These are phyloP conservation scores for Piper betle DNA, from an alignment of 164 flowering plant species.

Conservation along the genomic window DNA sequence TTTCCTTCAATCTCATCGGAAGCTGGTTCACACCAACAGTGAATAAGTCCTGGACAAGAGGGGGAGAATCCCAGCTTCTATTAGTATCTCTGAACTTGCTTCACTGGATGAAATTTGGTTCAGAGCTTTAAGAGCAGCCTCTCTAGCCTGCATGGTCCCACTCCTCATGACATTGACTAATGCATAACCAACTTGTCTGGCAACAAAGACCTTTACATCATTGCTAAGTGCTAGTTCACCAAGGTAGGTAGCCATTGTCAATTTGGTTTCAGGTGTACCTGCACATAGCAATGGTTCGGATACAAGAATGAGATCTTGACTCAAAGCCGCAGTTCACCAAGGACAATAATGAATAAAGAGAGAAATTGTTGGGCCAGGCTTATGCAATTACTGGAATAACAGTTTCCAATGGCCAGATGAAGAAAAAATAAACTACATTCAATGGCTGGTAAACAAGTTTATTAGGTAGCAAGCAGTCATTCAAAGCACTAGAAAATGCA, in stretches of 20 bases:
- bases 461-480: too few species aligned
- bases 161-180: conserved; percentile 61
- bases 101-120: conserved; percentile 84
- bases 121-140: conserved; percentile 78
- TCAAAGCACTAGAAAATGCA: too few species aligned
- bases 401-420: too few species aligned
- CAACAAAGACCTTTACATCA: conserved; percentile 76
- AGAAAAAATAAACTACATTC: too few species aligned
- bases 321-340: too few species aligned
- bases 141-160: conserved; percentile 53
- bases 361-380: too few species aligned
- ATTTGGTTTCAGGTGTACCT: conserved; percentile 75
- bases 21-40: conserved; percentile 64
- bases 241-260: conserved; percentile 71
- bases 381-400: too few species aligned
- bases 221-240: conserved; percentile 74
- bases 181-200: conserved; percentile 59
- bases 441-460: too few species aligned
- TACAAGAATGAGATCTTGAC: too few species aligned
- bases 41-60: conserved; percentile 79
- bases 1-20: conserved; percentile 79
- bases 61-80: conserved; percentile 85
- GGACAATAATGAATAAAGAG: too few species aligned
- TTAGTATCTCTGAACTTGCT: conserved; percentile 56
- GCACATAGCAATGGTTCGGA: conserved; percentile 19